These are phyloP conservation scores for Phytophthora pluvialis DNA, from an alignment of 352 stramenopile species.

Conservation along the genomic window DNA sequence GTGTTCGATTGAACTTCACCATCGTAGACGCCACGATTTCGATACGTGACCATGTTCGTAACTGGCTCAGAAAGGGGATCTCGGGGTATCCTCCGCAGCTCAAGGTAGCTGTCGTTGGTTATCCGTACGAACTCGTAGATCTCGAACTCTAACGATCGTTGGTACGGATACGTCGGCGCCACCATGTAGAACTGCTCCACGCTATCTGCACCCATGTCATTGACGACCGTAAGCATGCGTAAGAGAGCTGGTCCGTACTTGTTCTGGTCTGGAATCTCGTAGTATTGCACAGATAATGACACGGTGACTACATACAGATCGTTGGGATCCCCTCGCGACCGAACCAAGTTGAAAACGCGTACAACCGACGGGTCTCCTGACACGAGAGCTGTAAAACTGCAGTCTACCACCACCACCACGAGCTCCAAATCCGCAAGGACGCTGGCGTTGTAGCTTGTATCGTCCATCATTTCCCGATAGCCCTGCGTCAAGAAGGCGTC, in stretches of 20 bases:
- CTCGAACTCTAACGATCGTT: conserved; percentile 34
- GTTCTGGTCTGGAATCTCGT: conserved; percentile 26
- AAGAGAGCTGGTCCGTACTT: conserved; percentile 28
- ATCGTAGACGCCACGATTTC: conserved; percentile 35
- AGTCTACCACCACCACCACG: conserved; percentile 50
- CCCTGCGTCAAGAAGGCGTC: conserved; percentile 38
- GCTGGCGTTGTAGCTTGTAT: conserved; percentile 45
- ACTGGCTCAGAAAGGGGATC: conserved; percentile 17
- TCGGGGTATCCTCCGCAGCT: conserved; percentile 15
- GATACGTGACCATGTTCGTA: conserved; percentile 23
- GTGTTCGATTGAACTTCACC: conserved; percentile 33
- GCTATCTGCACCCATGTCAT: conserved; percentile 17
- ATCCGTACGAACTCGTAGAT: conserved; percentile 25
- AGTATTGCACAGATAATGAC: conserved; percentile 40
- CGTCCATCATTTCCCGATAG: conserved; percentile 27
- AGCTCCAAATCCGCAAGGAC: conserved; percentile 40
- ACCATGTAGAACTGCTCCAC: conserved; percentile 31
- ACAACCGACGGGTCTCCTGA: conserved; percentile 8
- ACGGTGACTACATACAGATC: conserved; percentile 33
- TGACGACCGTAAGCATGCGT: conserved; percentile 31
- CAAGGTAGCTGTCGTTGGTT: conserved; percentile 20
- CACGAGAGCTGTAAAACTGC: conserved; percentile 30
- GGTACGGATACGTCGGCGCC: conserved; percentile 36
- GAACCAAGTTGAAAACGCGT: conserved; percentile 36
- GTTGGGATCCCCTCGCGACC: conserved; percentile 2